Percentiles rank a stretch among this genome's conserved stretches.
Evolutionary conservation across 1,139 yeast species (phyloP).

Genomic region (Saccharomyces hybrid): DNA sequence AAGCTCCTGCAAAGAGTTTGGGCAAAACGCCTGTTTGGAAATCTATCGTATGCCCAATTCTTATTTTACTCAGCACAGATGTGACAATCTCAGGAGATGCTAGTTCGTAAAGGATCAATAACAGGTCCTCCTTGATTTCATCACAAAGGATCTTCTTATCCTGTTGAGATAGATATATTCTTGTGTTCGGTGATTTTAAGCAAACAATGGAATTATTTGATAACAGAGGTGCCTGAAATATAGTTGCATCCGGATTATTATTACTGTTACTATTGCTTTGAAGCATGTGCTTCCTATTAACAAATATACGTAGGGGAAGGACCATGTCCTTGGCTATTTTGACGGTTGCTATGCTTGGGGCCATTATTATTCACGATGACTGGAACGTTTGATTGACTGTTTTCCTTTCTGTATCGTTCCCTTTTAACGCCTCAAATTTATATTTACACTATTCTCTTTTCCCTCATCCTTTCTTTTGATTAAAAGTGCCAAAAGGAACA

Average conservation of each 20-base stretch:
- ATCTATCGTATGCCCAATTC: constrained; percentile 23
- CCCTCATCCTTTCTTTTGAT: constrained; percentile 10
- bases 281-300: constrained; percentile 26
- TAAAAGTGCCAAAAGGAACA: background rate
- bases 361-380: constrained; percentile 11
- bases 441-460: constrained; percentile 2
- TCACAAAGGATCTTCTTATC: constrained; percentile 24
- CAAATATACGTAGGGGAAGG: constrained; percentile 25
- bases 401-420: background rate
- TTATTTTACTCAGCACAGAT: constrained; percentile 20
- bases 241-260: constrained; percentile 8
- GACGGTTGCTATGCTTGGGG: constrained; percentile 22
- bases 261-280: constrained; percentile 12
- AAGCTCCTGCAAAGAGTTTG: constrained; percentile 8
- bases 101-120: constrained; percentile 26
- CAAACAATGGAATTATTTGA: constrained; percentile 30
- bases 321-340: constrained; percentile 17
- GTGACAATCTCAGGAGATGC: constrained; percentile 19
- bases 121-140: constrained; percentile 24
- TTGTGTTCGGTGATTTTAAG: constrained; percentile 25
- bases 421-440: too few species aligned
- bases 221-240: constrained; percentile 29
- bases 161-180: constrained; percentile 26
- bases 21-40: constrained; percentile 16
- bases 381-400: background rate